phyloP scores from a whole-genome alignment of 345 rosid genomes.

The Firmiana major region DNA sequence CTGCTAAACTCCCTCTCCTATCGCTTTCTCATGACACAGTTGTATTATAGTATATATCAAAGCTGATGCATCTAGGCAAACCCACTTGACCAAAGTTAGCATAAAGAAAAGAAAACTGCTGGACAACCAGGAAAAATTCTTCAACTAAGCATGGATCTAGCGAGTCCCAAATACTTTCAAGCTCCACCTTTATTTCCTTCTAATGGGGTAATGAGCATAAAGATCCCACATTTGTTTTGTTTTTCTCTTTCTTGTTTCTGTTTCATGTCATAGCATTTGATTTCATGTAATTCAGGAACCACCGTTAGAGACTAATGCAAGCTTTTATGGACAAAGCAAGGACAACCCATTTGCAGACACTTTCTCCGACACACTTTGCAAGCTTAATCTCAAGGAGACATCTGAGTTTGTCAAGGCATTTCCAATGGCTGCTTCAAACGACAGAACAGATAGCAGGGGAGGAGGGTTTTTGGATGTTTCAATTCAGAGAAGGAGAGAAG shows the following conservation, averaged over 20 bases:
- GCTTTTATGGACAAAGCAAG: slow-evolving; percentile 34
- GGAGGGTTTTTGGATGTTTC: slow-evolving; percentile 34
- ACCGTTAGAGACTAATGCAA: slow-evolving; percentile 26
- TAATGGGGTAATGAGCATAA: slow-evolving; percentile 28
- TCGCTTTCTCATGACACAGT: slow-evolving; percentile 27
- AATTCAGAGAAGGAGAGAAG: slow-evolving; percentile 56
- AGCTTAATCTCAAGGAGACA: slow-evolving; percentile 68
- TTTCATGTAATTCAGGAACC: slow-evolving; percentile 33
- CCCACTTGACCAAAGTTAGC: neutral
- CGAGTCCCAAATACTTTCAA: slow-evolving; percentile 38
- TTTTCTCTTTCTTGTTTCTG: neutral
- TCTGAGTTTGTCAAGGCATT: slow-evolving; percentile 66
- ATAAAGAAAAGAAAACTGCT: neutral
- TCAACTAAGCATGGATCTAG: slow-evolving; percentile 41
- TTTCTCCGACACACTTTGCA: slow-evolving; percentile 59
- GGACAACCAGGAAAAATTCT: neutral
- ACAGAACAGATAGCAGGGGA: slow-evolving; percentile 33
- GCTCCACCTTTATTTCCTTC: slow-evolving; percentile 34
- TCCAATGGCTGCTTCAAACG: slow-evolving; percentile 38
- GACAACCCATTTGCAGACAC: slow-evolving; percentile 55
- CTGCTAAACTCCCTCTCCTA: slow-evolving; percentile 25
- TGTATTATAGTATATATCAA: slow-evolving; percentile 11
- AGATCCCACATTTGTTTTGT: neutral
- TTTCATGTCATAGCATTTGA: neutral
- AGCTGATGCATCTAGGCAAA: neutral